Conservation (phyloP, 768 basidiomycete species). For the Chiua virens region DNA sequence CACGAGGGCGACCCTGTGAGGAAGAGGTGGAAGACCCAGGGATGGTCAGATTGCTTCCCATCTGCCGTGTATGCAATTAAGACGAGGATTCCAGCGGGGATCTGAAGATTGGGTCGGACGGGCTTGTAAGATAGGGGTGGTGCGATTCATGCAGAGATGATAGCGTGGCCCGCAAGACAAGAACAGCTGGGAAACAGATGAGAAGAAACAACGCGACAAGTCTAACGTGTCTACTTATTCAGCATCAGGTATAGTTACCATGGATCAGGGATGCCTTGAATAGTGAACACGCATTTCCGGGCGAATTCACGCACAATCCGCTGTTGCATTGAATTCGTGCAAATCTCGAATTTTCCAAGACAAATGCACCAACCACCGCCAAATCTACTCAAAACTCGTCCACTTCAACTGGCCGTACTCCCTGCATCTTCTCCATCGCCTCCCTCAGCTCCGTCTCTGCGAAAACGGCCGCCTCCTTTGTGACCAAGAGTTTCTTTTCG, state of each 20-base stretch:
- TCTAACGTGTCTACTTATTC: conserved; percentile 16
- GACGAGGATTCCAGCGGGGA: background rate
- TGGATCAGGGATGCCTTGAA: no score
- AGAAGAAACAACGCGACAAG: no score
- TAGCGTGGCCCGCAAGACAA: conserved; percentile 16
- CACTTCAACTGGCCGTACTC: conserved; percentile 47
- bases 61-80: conserved; percentile 27
- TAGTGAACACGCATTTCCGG: no score
- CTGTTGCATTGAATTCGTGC: no score
- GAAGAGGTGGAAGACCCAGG: conserved; percentile 28
- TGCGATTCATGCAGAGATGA: background rate
- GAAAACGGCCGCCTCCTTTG: conserved; percentile 68
- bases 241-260: no score
- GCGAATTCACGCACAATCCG: background rate
- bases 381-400: conserved; percentile 28
- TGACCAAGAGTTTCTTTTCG: conserved; percentile 68
- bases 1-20: conserved; percentile 7
- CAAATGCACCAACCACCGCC: no score
- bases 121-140: background rate
- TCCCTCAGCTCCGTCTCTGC: conserved; percentile 76
- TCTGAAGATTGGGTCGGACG: background rate
- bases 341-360: no score
- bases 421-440: conserved; percentile 68
- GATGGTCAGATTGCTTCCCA: conserved; percentile 34
- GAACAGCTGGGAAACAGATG: conserved; percentile 21